These are phyloP conservation scores for Eutypella sp. DNA, from an alignment of 2,329 filamentous ascomycete genomes.

Conservation along the genomic window DNA sequence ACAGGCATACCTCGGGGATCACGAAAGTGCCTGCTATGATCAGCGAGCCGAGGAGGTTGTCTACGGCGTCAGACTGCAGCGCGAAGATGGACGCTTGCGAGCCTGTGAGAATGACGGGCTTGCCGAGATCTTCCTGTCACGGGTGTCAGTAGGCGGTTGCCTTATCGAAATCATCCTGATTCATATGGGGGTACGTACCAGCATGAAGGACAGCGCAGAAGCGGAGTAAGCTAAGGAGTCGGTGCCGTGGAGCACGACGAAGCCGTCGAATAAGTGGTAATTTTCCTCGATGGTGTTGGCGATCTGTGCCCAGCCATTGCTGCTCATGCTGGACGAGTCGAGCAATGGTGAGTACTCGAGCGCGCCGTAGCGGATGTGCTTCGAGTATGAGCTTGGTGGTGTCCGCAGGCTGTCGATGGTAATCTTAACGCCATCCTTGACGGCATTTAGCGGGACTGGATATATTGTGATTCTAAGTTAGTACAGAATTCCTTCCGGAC, in stretches of 20 bases:
- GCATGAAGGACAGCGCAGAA: conserved; percentile 89
- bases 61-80: conserved; percentile 84
- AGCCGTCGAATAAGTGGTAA: conserved; percentile 84
- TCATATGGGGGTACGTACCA: too few relatives aligned
- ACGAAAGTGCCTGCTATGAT: conserved; percentile 90
- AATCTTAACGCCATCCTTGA: conserved; percentile 43
- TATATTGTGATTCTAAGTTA: too few relatives aligned
- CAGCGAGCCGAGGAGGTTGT: conserved; percentile 82
- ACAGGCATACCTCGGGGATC: conserved; percentile 88
- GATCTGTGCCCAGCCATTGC: conserved; percentile 80
- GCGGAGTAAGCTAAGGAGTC: conserved; percentile 87
- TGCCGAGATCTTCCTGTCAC: conserved; percentile 62
- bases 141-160: background rate
- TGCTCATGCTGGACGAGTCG: conserved; percentile 86
- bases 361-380: conserved; percentile 77
- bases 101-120: conserved; percentile 83
- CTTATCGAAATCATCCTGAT: too few relatives aligned
- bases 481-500: too few relatives aligned
- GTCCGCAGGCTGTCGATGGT: conserved; percentile 68
- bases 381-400: conserved; percentile 72
- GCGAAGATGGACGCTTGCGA: conserved; percentile 84
- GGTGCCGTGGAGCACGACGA: conserved; percentile 86
- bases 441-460: conserved; percentile 45
- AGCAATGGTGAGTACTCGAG: conserved; percentile 80
- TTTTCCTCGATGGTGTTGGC: conserved; percentile 75